Percentiles rank a stretch among this genome's conserved stretches.
These are phyloP conservation scores for Exserohilum rostratum DNA, from an alignment of 2,329 filamentous ascomycete species.

Conservation along the genomic window DNA sequence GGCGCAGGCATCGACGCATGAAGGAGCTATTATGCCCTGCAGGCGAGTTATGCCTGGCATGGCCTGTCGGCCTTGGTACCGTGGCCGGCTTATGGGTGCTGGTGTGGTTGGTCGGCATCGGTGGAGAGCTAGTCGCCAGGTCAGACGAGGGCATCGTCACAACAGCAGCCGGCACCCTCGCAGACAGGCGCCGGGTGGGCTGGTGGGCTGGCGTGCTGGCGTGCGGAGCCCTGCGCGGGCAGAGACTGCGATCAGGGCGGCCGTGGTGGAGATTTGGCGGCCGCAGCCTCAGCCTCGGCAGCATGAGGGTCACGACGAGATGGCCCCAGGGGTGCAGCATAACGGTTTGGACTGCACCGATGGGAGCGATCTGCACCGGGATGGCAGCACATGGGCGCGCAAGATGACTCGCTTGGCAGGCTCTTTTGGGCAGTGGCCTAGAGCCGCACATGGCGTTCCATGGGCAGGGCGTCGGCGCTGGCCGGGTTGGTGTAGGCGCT, in stretches of 20 bases:
- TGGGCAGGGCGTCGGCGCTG: conserved; percentile 1
- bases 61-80: too few relatives aligned
- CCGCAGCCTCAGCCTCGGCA: conserved; percentile 7
- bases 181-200: background rate
- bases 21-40: background rate
- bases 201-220: too few relatives aligned
- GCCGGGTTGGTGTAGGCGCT: background rate
- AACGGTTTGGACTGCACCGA: conserved; percentile 9
- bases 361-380: conserved; percentile 10
- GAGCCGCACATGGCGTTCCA: conserved; percentile 13
- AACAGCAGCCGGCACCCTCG: too few relatives aligned
- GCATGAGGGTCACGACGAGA: conserved; percentile 7
- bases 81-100: too few relatives aligned
- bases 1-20: background rate
- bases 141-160: background rate
- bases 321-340: conserved; percentile 3
- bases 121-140: background rate
- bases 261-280: conserved; percentile 8
- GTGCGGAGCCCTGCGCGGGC: too few relatives aligned
- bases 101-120: background rate
- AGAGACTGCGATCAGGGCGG: too few relatives aligned
- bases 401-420: conserved; percentile 9
- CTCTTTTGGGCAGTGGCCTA: conserved; percentile 3
- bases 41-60: too few relatives aligned
- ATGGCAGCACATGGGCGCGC: conserved; percentile 5